Conservation (phyloP, 805 yeast genomes). For the Kazachstania viticola region DNA sequence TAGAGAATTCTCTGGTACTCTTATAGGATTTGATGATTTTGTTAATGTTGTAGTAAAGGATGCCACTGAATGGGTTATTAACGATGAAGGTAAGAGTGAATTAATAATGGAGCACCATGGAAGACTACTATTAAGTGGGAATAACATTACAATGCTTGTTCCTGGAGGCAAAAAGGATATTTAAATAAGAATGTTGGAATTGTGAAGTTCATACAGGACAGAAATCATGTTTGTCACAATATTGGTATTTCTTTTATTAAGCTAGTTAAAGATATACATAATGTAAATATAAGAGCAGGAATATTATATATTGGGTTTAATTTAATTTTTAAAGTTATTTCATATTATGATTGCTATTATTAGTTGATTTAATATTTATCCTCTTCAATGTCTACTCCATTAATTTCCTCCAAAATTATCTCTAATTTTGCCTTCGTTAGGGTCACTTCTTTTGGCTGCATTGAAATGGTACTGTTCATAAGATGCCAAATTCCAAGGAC, state of each 20-base stretch:
- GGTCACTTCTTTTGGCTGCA: conserved; percentile 22
- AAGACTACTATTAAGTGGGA: conserved; percentile 61
- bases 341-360: no score
- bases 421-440: conserved; percentile 18
- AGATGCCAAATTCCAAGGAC: conserved; percentile 25
- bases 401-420: conserved; percentile 6
- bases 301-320: no score
- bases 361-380: no score
- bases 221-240: neutral
- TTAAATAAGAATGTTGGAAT: no score
- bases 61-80: conserved; percentile 29
- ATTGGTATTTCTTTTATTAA: neutral
- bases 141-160: conserved; percentile 57
- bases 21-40: conserved; percentile 90
- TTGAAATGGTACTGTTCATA: conserved; percentile 22
- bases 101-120: conserved; percentile 36
- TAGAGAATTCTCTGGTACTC: conserved; percentile 77
- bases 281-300: no score
- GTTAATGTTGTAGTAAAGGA: conserved; percentile 84
- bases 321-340: no score
- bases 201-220: no score
- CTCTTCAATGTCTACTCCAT: neutral
- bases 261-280: no score
- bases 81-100: conserved; percentile 25
- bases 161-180: conserved; percentile 34